Base-by-base conservation (phyloP, 768 basidiomycete genomes). In the Hygrophorus russula region DNA sequence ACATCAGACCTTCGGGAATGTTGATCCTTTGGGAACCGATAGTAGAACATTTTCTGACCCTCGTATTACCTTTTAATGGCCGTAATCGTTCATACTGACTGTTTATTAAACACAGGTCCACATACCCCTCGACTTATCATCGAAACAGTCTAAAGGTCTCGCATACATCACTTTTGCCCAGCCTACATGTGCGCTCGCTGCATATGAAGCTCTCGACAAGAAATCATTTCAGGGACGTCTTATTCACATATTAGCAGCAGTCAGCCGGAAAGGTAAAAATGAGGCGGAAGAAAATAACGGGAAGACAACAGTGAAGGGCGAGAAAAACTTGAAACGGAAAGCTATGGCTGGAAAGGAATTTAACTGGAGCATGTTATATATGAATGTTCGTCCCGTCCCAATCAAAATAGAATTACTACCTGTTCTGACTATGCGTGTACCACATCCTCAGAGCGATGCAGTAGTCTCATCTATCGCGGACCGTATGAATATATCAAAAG, bases 321-420 rank as follows among this genome's bases (percentile, higher is more conserved):
- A 78, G 43, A 74, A 74, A 39, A 62, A 70, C 15, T 70, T 70
- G 28, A 79, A 82, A 55, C 69, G 77, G 45, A 91, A 82, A 59
- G 67, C 74, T 9, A 64, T 57, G 28, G 80, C 84, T 12, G 81
- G 82, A 27, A 80, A 80, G 49, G 84, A 83, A 45, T 91, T 92
- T 56, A 90, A 89, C 59, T 94, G 90, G 91, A 79, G 82, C 41
- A 84, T 91, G 73, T 59, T 98, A 45, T 97, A 92, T 57, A 92
- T 97, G 89, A 98, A 97, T 70, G 94, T 96, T 67, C 62, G 89
- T 81, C 35, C 17, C 36, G 42, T 44, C 36, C 39, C 52, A 29
- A 11, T 14, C 18, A 15, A 35, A 36, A 44, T 27, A 20, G 30
- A 20, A 28, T 44, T 29, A 39, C 39, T 30, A 33, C 15, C n/a